These are phyloP conservation scores for Favolaschia claudopus DNA, from an alignment of 768 basidiomycete genomes.

Conservation along the genomic window DNA sequence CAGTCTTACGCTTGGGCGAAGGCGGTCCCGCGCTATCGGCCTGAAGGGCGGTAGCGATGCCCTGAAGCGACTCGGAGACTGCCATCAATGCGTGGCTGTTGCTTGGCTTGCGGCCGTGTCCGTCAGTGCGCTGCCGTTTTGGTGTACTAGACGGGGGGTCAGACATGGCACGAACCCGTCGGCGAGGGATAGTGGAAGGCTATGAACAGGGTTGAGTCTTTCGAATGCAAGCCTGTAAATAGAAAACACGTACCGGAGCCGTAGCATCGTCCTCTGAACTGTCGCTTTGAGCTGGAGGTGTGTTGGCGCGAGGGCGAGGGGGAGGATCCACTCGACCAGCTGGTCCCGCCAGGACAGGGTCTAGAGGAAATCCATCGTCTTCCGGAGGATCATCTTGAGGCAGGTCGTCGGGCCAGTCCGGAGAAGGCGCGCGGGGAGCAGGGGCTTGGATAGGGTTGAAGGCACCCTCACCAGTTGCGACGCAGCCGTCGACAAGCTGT, in stretches of 20 bases:
- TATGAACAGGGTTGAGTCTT: too few species aligned
- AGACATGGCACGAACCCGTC: not conserved
- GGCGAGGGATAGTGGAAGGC: not conserved
- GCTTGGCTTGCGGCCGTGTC: not conserved
- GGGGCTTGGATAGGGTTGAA: not conserved
- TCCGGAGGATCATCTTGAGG: not conserved
- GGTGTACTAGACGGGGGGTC: not conserved
- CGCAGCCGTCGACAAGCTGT: not conserved
- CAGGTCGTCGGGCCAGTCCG: not conserved
- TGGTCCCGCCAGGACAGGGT: not conserved
- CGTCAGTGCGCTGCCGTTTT: not conserved
- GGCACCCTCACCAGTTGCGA: not conserved
- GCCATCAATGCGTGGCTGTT: not conserved
- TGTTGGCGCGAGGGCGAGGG: not conserved
- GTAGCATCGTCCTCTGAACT: not conserved
- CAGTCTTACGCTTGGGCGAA: not conserved
- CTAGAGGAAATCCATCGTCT: not conserved
- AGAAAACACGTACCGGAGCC: not conserved
- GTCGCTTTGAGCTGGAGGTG: not conserved
- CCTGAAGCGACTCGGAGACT: not conserved
- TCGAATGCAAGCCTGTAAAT: not conserved
- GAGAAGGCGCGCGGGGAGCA: not conserved
- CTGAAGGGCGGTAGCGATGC: not conserved
- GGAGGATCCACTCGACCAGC: not conserved
- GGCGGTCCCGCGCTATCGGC: not conserved